Base-by-base conservation (phyloP, 1,284 basidiomycete genomes). In the Tilletia setariae region DNA sequence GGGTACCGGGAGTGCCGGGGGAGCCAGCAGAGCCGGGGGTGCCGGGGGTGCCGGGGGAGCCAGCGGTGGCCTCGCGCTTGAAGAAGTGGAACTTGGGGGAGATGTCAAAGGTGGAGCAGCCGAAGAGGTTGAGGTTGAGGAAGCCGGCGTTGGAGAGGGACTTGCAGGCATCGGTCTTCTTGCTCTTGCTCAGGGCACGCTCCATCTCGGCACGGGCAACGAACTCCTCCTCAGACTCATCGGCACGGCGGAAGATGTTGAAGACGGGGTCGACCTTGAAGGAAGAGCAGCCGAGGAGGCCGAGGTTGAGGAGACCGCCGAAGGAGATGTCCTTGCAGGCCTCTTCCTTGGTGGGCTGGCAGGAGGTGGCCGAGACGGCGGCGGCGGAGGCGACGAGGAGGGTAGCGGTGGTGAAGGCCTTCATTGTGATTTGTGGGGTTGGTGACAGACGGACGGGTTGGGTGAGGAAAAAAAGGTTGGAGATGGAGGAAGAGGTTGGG, bases 61-160 rank as follows among this genome's bases (percentile, higher is more conserved):
- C 61, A 16, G 61, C 28, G 32, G 61, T 42, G 32, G 21, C 35
- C 6, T 6, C 61, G 32, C 53, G 53, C 9, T 30, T 13, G 53
- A 59, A 30, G 53, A 59, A 6, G 53, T 23, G 28, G 35, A 63
- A 11, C 61, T 63, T 63, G 35, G 61, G 61, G 61, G 8, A 19
- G 28, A 63, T 13, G 13, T 63, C 42, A 40, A 63, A 44, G 16
- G 15, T 21, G 28, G 42, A 40, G 61, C 61, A 63, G 61, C 61
- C 61, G 42, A 63, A 44, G 42, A 63, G 61, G 61, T 63, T 63
- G 61, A 63, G 61, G 61, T 63, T 63, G 25, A 63, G 30, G 61
- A 42, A 40, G 42, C 61, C 42, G 30, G 42, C 61, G 19, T 6
- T 42, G 7, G 21, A 21, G 61, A 63, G 61, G n/a, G 42, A 40